A percentile compares a stretch with the other conserved stretches of the same genome.
Evolutionary conservation across 306 rosid genomes (phyloP).

Genomic region (Trifolium repens): DNA sequence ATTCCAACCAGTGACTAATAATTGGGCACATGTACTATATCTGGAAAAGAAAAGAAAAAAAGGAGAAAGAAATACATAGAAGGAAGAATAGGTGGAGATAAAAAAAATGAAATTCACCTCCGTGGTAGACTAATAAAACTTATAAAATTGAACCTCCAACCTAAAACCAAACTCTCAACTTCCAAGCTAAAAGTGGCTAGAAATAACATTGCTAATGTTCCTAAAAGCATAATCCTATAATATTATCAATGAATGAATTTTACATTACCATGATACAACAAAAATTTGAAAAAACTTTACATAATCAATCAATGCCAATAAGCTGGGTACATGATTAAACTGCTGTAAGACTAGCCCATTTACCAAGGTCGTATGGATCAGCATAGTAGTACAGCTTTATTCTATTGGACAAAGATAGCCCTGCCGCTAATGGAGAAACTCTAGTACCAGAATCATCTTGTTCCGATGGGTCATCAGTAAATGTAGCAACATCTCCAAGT

Average conservation of each 20-base stretch:
- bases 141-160: slow-evolving; percentile 25
- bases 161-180: slow-evolving; percentile 32
- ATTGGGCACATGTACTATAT: background rate
- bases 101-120: slow-evolving; percentile 33
- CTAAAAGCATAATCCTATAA: slow-evolving; percentile 41
- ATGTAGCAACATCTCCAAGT: slow-evolving; percentile 85
- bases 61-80: background rate
- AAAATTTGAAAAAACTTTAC: slow-evolving; percentile 41
- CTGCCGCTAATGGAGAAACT: slow-evolving; percentile 61
- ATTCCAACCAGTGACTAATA: slow-evolving; percentile 12
- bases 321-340: slow-evolving; percentile 50
- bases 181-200: slow-evolving; percentile 19
- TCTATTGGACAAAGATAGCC: slow-evolving; percentile 82
- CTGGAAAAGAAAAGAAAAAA: background rate
- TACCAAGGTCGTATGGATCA: slow-evolving; percentile 89
- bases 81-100: slow-evolving; percentile 16
- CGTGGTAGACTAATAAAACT: slow-evolving; percentile 24
- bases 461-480: slow-evolving; percentile 77
- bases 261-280: slow-evolving; percentile 53
- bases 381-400: slow-evolving; percentile 77
- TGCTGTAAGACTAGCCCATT: slow-evolving; percentile 95
- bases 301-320: slow-evolving; percentile 43
- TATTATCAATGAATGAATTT: slow-evolving; percentile 50
- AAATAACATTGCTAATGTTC: slow-evolving; percentile 20
- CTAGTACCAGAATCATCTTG: slow-evolving; percentile 72